A percentile compares a stretch with the other conserved stretches of the same genome.
These are phyloP conservation scores for Chrysosphaeria jannelii DNA, from an alignment of 2,329 filamentous ascomycete genomes.

Conservation along the genomic window DNA sequence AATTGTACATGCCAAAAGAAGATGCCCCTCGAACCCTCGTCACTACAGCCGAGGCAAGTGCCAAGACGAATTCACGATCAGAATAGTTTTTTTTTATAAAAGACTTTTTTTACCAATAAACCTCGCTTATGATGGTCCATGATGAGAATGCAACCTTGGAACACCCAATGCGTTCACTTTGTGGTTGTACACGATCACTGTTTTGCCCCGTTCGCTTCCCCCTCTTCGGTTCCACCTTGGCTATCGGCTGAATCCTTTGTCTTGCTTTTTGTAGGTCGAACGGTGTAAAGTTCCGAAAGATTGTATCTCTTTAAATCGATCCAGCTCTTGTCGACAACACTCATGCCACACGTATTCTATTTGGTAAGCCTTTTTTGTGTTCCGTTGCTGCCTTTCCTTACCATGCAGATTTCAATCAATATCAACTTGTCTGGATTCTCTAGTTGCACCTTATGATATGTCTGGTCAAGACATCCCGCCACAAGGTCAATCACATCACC, in stretches of 20 bases:
- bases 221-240: no score
- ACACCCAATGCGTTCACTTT: no score
- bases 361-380: no score
- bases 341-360: constrained; percentile 32
- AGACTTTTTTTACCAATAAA: no score
- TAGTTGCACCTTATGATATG: constrained; percentile 48
- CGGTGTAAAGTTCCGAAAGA: constrained; percentile 37
- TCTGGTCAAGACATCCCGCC: constrained; percentile 27
- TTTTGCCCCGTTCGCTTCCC: no score
- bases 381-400: no score
- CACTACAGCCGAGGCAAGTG: constrained; percentile 38
- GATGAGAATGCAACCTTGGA: no score
- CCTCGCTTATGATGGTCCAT: no score
- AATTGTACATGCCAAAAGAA: constrained; percentile 51
- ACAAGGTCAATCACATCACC: constrained; percentile 41
- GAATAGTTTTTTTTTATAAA: no score
- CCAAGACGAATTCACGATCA: constrained; percentile 35
- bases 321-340: constrained; percentile 46
- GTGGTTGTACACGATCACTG: no score
- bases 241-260: background rate
- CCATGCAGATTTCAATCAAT: constrained; percentile 54
- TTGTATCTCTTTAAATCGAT: constrained; percentile 51
- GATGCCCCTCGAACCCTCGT: constrained; percentile 45
- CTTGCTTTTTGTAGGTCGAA: constrained; percentile 6
- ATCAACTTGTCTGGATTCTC: constrained; percentile 49